A percentile compares a stretch with the other conserved stretches of the same genome.
phyloP scores from a whole-genome alignment of 129 eudicot species.

The Solidago caesia region DNA sequence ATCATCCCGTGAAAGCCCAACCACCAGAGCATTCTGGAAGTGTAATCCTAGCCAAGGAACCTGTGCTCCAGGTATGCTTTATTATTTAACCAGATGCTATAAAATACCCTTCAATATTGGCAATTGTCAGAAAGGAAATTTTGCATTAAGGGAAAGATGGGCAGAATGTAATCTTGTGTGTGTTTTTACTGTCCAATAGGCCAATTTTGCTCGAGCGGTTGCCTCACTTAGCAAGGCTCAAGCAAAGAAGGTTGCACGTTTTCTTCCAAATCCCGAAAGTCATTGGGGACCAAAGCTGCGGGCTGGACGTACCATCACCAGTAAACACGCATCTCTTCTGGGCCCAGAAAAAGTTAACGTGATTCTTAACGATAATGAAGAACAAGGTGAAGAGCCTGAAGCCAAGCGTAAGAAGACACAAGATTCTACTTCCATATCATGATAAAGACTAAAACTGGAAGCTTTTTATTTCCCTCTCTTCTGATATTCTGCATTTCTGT shows the following conservation, averaged over 20 bases:
- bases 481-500: constrained; percentile 48
- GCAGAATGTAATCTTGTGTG: not conserved
- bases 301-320: constrained; percentile 89
- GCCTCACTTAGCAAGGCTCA: constrained; percentile 97
- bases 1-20: constrained; percentile 92
- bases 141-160: not conserved
- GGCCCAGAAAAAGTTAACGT: constrained; percentile 63
- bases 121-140: not conserved
- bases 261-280: constrained; percentile 92
- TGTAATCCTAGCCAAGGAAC: constrained; percentile 86
- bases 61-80: constrained; percentile 65
- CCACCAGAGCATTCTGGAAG: constrained; percentile 84
- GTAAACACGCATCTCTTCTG: constrained; percentile 84
- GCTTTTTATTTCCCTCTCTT: constrained; percentile 20
- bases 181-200: constrained; percentile 39
- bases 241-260: constrained; percentile 92
- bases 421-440: constrained; percentile 53
- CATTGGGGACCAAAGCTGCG: constrained; percentile 98
- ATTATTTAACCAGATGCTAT: not conserved
- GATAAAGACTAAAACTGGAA: constrained; percentile 24
- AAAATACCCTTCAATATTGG: not conserved
- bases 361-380: constrained; percentile 44
- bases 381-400: constrained; percentile 53
- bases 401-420: constrained; percentile 89
- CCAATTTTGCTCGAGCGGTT: constrained; percentile 81